A percentile compares a stretch with the other conserved stretches of the same genome.
These are phyloP conservation scores for Magnusiomyces magnusii DNA, from an alignment of 1,139 yeast species.

Conservation along the genomic window DNA sequence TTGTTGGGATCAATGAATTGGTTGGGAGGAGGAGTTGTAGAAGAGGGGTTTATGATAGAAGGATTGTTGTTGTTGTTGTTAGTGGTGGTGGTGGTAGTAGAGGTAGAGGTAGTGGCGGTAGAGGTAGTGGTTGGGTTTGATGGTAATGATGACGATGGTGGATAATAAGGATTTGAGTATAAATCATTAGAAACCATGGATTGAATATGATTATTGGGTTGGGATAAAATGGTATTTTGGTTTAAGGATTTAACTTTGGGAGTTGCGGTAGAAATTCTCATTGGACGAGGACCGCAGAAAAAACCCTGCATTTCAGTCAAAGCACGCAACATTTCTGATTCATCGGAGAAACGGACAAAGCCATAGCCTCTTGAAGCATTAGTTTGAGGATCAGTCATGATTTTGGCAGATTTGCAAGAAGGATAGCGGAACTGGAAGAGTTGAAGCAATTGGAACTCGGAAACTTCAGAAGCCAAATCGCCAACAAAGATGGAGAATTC, in stretches of 20 bases:
- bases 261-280: slow-evolving; percentile 68
- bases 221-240: no score
- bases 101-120: slow-evolving; percentile 15
- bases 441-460: slow-evolving; percentile 62
- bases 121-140: slow-evolving; percentile 15
- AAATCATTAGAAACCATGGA: no score
- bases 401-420: slow-evolving; percentile 75
- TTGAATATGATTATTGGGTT: no score
- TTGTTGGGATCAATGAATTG: slow-evolving; percentile 70
- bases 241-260: slow-evolving; percentile 54
- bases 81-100: slow-evolving; percentile 5
- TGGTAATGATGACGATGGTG: no score
- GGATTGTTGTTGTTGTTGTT: slow-evolving; percentile 6
- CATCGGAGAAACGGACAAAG: slow-evolving; percentile 72
- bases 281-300: slow-evolving; percentile 63
- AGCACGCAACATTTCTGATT: slow-evolving; percentile 68
- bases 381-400: slow-evolving; percentile 74
- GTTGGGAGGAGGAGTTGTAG: slow-evolving; percentile 21
- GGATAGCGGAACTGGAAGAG: slow-evolving; percentile 64
- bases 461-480: slow-evolving; percentile 68
- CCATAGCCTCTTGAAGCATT: slow-evolving; percentile 84
- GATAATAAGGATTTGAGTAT: no score
- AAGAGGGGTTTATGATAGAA: not conserved
- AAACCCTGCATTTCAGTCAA: slow-evolving; percentile 76
- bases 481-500: slow-evolving; percentile 82